phyloP scores from a whole-genome alignment of 768 basidiomycete genomes.

The Trametes maxima region DNA sequence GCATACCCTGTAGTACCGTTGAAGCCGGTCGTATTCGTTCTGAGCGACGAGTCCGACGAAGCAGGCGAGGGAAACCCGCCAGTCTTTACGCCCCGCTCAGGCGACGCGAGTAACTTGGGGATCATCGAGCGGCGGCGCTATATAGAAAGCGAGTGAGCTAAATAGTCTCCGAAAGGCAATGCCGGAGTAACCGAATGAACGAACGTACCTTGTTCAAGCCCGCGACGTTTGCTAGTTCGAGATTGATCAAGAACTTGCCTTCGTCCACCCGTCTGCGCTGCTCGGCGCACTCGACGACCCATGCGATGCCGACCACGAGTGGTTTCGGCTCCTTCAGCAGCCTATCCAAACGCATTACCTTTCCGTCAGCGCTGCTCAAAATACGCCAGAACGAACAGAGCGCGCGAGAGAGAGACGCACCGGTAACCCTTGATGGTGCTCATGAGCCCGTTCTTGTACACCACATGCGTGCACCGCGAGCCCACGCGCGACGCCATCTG shows the following conservation, averaged over 20 bases:
- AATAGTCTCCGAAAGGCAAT: too few species aligned
- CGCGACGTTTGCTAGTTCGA: conserved; percentile 57
- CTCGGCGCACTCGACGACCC: conserved; percentile 89
- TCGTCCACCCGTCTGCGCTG: conserved; percentile 66
- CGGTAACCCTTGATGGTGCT: conserved; percentile 75
- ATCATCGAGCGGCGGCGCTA: conserved; percentile 78
- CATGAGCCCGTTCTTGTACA: conserved; percentile 80
- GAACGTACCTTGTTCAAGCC: conserved; percentile 61
- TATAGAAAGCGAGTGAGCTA: neutral
- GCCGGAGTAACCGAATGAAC: neutral
- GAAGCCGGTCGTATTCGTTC: neutral
- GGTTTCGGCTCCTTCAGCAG: conserved; percentile 70
- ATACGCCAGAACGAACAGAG: neutral
- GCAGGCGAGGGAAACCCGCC: conserved; percentile 1
- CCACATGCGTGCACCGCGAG: conserved; percentile 78
- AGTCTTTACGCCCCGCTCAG: conserved; percentile 1
- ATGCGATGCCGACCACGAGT: conserved; percentile 77
- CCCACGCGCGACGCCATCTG: conserved; percentile 69
- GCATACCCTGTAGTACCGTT: neutral
- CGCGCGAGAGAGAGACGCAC: conserved; percentile 38
- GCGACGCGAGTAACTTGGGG: conserved; percentile 48
- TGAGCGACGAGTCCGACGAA: conserved; percentile 9
- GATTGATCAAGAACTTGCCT: conserved; percentile 61
- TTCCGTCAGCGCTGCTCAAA: neutral
- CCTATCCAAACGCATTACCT: conserved; percentile 36